These are phyloP conservation scores for Phyllostachys edulis DNA, from an alignment of 176 grass and related monocot genomes.

Conservation along the genomic window DNA sequence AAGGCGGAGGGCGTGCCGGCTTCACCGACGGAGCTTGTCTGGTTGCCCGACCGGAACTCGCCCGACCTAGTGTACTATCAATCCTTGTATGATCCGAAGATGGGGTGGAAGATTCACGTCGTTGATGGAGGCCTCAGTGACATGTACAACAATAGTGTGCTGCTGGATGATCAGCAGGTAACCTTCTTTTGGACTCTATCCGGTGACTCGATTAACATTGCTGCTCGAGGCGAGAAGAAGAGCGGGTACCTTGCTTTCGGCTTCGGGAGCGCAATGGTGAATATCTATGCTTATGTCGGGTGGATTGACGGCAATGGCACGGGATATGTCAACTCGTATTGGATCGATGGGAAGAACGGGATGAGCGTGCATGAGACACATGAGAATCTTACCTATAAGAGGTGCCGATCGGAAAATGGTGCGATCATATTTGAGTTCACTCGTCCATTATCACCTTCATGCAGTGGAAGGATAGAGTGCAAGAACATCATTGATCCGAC, in stretches of 20 bases:
- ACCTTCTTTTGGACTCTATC: constrained; percentile 83
- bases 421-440: constrained; percentile 76
- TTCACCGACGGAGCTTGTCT: constrained; percentile 62
- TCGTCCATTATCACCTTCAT: constrained; percentile 53
- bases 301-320: constrained; percentile 77
- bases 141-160: constrained; percentile 91
- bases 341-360: constrained; percentile 67
- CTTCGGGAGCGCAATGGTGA: constrained; percentile 68
- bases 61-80: constrained; percentile 89
- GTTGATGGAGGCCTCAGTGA: constrained; percentile 83
- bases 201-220: constrained; percentile 67
- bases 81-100: constrained; percentile 75
- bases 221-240: constrained; percentile 75
- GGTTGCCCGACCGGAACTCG: constrained; percentile 83
- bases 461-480: constrained; percentile 69
- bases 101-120: constrained; percentile 86
- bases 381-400: constrained; percentile 72
- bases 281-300: constrained; percentile 82
- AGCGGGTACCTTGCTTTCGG: constrained; percentile 80
- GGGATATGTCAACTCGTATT: constrained; percentile 63
- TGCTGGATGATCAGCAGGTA: constrained; percentile 88
- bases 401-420: constrained; percentile 62
- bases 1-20: constrained; percentile 75
- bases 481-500: constrained; percentile 73
- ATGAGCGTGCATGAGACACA: constrained; percentile 55